Base-by-base conservation (phyloP, 257 asterid species). In the Eucommia ulmoides region DNA sequence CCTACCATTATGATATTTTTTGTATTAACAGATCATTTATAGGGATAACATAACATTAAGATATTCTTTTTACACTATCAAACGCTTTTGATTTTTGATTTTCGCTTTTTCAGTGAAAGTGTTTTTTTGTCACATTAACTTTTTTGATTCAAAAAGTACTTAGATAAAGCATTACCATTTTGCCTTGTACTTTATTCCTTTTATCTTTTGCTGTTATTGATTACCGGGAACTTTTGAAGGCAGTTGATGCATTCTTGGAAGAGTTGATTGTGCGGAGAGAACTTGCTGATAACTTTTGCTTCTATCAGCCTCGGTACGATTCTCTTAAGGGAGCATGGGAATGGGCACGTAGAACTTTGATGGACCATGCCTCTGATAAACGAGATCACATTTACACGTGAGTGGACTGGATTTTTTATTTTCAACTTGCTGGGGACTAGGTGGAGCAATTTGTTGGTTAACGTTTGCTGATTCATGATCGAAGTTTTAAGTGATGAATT, bases 281-380 rank as follows among this genome's bases (percentile, higher is more conserved):
- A 69, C 96, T 89, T 35, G 77, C 98, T 60, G 98, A 89, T 72
- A 89, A 89, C 69, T 89, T 82, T 77, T 89, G 98, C 80, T 85
- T 56, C 73, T 83, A 89, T 68, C 93, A 82, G 78, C 94, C 94
- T 29, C 80, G 64, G 50, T 89, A 89, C 66, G 96, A 89, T 69
- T 85, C 94, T 4, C 29, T 89, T 51, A 64, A 73, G 60, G 98
- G 98, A 65, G 93, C 98, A 35, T 89, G 98, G 98, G 94, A 80
- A 48, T 89, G 98, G 98, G 98, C 98, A 26, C 91, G 83, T 49
- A 83, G 72, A 54, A 83, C 94, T 41, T 75, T 89, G 72, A 76
- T 63, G 72, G 88, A 75, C 51, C 98, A 89, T 60, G 84, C 92
- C 33, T 69, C 86, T 53, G 98, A 89, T 62, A 78, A 80, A 49